Evolutionary conservation across 2,329 filamentous ascomycete species (phyloP).

Genomic region (Aschersonia sp.): DNA sequence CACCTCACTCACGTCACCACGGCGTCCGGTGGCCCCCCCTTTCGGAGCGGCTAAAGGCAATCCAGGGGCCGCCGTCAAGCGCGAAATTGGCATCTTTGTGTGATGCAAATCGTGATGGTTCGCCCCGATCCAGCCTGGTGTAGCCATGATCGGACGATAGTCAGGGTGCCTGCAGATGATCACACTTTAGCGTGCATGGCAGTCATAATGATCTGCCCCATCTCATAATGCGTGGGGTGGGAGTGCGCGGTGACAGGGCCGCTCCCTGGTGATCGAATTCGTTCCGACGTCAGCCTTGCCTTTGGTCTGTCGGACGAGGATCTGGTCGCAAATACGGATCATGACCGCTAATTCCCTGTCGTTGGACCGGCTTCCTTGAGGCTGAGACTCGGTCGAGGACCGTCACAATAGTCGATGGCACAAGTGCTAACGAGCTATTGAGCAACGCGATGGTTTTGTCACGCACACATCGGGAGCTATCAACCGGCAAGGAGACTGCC

Average conservation of each 20-base stretch:
- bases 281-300: no score
- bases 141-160: background rate
- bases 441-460: no score
- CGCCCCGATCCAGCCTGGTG: background rate
- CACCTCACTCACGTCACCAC: conserved; percentile 7
- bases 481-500: no score
- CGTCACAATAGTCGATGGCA: no score
- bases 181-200: background rate
- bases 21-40: conserved; percentile 2
- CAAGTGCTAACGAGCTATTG: no score
- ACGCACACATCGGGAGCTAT: no score
- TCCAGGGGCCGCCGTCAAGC: background rate
- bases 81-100: background rate
- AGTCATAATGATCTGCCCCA: background rate
- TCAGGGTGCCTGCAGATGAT: background rate
- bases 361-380: no score
- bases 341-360: no score
- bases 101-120: background rate
- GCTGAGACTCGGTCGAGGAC: no score
- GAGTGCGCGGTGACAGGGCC: background rate
- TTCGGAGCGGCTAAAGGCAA: background rate
- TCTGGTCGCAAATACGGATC: no score
- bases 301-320: no score
- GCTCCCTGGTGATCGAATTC: background rate
- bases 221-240: background rate